Base-by-base conservation (phyloP, 1,139 yeast species). In the Hyphopichia fennica region DNA sequence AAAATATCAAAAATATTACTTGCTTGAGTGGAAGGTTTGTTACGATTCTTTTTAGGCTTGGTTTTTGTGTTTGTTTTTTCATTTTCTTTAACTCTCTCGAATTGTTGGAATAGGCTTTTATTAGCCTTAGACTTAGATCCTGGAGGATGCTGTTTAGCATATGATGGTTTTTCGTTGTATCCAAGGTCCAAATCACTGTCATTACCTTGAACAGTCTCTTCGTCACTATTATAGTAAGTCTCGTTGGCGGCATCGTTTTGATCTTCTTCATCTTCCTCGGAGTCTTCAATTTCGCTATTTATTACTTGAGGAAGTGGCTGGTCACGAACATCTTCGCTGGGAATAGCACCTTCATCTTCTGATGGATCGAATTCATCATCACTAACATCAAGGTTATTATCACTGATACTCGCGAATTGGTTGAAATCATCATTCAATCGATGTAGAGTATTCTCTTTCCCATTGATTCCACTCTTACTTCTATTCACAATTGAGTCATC, bases 211-310 rank as follows among this genome's bases (percentile, higher is more conserved):
- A 39, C 42, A 17, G 44, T 43, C 14, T 45, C 52, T 30, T 45
- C 44, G 14, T 44, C 48, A 15, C 41, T 40, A 19, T 51, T 52
- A 34, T 47, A 42, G 32, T 46, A 48, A 25, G 49, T 45, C 13
- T 47, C 52, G 7, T 39, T 37, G 33, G 15, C 31, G 13, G 7
- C 17, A n/a, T 28, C 31, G 14, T 27, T 11, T 27, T n/a, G 17
- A 8, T 28, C 31, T 28, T 28, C 31, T n/a, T 39, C 41, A 18
- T 42, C 46, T 14, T 40, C 48, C 13, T 41, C 49, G 17, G 7
- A 7, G 8, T 23, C 20, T 11, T 20, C 29, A 28, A n/a, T 16
- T 4, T 14, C 31, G 17, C 7, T 10, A 28, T 14, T 6, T 5
- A 6, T 9, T 9, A 6, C 9, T 9, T 20, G 23, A 25, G 8